A percentile compares a stretch with the other conserved stretches of the same genome.
phyloP scores from a whole-genome alignment of 2,329 filamentous ascomycete species.

The Coniochaeta prunicola region DNA sequence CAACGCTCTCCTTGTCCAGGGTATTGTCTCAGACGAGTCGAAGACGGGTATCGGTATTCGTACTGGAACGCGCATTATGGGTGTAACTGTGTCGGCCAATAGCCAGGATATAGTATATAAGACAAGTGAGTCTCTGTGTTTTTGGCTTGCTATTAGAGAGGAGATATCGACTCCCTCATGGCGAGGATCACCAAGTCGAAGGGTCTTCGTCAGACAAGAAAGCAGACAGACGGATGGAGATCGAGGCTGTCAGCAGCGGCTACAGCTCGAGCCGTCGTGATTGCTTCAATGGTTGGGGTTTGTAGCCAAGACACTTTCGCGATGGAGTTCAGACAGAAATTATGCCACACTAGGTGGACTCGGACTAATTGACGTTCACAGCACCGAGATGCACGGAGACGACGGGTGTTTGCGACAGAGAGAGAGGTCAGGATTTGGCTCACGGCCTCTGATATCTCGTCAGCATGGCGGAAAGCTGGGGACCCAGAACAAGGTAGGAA shows the following conservation, averaged over 20 bases:
- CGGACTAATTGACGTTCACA: neutral
- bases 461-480: neutral
- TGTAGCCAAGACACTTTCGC: neutral
- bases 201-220: neutral
- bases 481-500: neutral
- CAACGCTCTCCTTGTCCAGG: neutral
- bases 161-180: neutral
- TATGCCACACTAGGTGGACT: neutral
- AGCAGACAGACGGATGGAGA: neutral
- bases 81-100: neutral
- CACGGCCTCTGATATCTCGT: neutral
- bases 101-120: neutral
- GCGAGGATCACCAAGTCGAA: neutral
- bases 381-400: neutral
- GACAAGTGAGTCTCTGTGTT: neutral
- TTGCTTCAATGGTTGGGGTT: neutral
- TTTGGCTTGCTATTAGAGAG: neutral
- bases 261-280: neutral
- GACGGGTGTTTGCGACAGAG: neutral
- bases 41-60: neutral
- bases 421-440: neutral
- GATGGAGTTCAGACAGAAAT: neutral
- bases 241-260: neutral
- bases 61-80: neutral
- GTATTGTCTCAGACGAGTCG: neutral